phyloP scores from a whole-genome alignment of 768 basidiomycete species.

The Boletellus sp. region DNA sequence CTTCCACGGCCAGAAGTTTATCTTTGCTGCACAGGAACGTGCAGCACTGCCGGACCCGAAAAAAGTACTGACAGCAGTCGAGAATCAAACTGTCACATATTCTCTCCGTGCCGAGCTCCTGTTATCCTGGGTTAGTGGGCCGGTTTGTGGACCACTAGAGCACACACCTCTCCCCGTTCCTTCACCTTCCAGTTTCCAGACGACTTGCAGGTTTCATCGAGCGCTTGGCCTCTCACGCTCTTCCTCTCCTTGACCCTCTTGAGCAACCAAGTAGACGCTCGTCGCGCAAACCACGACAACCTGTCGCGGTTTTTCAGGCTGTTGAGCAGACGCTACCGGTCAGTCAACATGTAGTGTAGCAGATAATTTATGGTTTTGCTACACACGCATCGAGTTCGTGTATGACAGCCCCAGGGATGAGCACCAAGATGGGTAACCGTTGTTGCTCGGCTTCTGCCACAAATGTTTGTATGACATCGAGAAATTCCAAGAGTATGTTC shows the following conservation, averaged over 20 bases:
- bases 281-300: conserved; percentile 62
- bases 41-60: conserved; percentile 34
- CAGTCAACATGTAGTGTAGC: neutral
- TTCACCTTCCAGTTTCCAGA: conserved; percentile 60
- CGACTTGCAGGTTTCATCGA: conserved; percentile 57
- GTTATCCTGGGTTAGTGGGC: conserved; percentile 1
- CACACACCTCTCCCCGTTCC: conserved; percentile 41
- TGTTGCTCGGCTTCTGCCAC: conserved; percentile 55
- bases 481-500: conserved; percentile 68
- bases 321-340: neutral
- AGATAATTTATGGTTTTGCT: neutral
- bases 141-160: neutral
- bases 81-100: conserved; percentile 68
- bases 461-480: conserved; percentile 62
- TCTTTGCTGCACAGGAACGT: conserved; percentile 69
- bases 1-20: conserved; percentile 58
- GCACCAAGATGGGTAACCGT: conserved; percentile 49
- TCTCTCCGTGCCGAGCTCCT: conserved; percentile 34
- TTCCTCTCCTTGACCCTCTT: conserved; percentile 55
- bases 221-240: conserved; percentile 57
- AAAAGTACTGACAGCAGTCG: conserved; percentile 71
- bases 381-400: conserved; percentile 72
- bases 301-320: conserved; percentile 41
- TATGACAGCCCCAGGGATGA: conserved; percentile 74
- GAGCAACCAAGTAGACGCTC: conserved; percentile 66